phyloP scores from a whole-genome alignment of 805 yeast species.

The Monosporozyma servazzii region DNA sequence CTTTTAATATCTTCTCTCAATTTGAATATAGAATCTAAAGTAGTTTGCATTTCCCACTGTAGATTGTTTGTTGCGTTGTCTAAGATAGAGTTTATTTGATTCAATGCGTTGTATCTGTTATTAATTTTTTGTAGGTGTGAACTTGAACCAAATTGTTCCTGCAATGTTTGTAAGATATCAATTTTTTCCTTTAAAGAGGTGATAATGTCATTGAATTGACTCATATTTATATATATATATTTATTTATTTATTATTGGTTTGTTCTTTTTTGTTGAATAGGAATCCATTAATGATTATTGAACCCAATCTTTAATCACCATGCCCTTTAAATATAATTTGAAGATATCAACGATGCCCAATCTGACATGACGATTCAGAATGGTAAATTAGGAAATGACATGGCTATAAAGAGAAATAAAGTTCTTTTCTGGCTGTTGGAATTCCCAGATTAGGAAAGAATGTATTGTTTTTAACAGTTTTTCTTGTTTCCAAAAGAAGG shows the following conservation, averaged over 20 bases:
- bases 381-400: neutral
- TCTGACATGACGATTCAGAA: too few relatives aligned
- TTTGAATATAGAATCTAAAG: neutral
- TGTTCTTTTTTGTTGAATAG: too few relatives aligned
- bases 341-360: too few relatives aligned
- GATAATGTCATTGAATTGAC: neutral
- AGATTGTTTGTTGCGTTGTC: neutral
- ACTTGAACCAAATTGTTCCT: neutral
- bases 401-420: neutral
- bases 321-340: neutral
- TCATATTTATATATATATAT: neutral
- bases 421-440: too few relatives aligned
- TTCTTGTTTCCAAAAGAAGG: neutral
- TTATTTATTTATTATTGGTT: too few relatives aligned
- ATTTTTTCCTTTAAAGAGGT: neutral
- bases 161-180: neutral
- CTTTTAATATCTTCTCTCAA: neutral
- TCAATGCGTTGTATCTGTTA: neutral
- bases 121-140: neutral
- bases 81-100: neutral
- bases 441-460: neutral
- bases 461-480: neutral
- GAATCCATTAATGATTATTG: too few relatives aligned
- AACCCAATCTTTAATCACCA: too few relatives aligned
- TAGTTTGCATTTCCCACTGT: neutral